Evolutionary conservation across 768 basidiomycete genomes (phyloP).

Genomic region (Phaeotremella skinneri): DNA sequence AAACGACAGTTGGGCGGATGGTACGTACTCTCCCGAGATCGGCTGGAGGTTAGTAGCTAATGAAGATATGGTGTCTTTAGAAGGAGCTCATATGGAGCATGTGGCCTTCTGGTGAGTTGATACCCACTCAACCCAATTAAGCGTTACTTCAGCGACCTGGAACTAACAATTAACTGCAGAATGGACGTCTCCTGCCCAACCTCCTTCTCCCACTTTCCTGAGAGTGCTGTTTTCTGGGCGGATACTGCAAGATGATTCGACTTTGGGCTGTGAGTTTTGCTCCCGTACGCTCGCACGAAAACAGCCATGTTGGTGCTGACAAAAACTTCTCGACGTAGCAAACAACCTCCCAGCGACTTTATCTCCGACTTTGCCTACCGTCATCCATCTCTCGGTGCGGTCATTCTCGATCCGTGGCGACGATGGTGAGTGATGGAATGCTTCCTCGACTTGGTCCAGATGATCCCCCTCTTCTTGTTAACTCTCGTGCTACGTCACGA

Average conservation of each 20-base stretch:
- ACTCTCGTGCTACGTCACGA: neutral
- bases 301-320: slow-evolving; percentile 1
- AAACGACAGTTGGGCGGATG: slow-evolving; percentile 45
- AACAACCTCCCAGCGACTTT: slow-evolving; percentile 38
- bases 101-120: slow-evolving; percentile 38
- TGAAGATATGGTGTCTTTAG: slow-evolving; percentile 3
- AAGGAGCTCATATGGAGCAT: slow-evolving; percentile 43
- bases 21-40: slow-evolving; percentile 14
- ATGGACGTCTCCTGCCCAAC: slow-evolving; percentile 37
- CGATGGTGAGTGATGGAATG: slow-evolving; percentile 33
- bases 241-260: slow-evolving; percentile 45
- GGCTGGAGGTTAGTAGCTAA: neutral
- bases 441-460: neutral
- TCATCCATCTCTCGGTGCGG: slow-evolving; percentile 47
- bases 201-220: slow-evolving; percentile 40
- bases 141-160: neutral
- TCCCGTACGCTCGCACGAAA: slow-evolving; percentile 1
- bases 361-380: slow-evolving; percentile 31
- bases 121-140: neutral
- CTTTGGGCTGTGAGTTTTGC: slow-evolving; percentile 33
- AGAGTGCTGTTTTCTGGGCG: slow-evolving; percentile 40
- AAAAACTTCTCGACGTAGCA: slow-evolving; percentile 18
- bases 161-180: too few species aligned
- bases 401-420: slow-evolving; percentile 44
- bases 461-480: slow-evolving; percentile 9